Percentiles rank a stretch among this genome's conserved stretches.
Conservation (phyloP, 2,329 filamentous ascomycete species). For the Tolypocladium inflatum region DNA sequence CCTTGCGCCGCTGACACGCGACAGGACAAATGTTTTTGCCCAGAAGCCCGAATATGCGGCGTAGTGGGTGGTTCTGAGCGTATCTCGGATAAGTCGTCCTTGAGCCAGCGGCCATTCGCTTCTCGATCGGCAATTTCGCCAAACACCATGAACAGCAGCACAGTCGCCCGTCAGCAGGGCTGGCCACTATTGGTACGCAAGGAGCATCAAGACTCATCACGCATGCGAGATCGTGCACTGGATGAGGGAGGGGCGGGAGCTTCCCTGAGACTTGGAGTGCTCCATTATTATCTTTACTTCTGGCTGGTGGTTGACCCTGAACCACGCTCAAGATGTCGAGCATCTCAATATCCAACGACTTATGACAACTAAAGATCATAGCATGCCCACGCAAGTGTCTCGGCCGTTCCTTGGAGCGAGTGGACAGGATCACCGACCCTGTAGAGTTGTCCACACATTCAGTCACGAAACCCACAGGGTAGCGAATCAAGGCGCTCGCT, state of each 20-base stretch:
- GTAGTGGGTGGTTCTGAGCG: background rate
- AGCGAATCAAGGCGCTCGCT: conserved; percentile 3
- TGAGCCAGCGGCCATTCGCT: background rate
- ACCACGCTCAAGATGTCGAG: background rate
- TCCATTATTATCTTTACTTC: background rate
- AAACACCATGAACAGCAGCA: too few species aligned
- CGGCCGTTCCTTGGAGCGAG: background rate
- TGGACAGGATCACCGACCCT: background rate
- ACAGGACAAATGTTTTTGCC: conserved; percentile 1
- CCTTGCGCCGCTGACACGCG: background rate
- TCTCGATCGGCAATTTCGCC: too few species aligned
- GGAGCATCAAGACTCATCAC: too few species aligned
- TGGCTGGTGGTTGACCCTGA: background rate
- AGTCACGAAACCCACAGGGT: background rate
- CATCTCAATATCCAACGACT: background rate
- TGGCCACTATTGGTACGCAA: too few species aligned
- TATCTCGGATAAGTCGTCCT: too few species aligned
- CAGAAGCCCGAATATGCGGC: background rate
- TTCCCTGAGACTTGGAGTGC: too few species aligned
- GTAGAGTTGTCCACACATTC: background rate
- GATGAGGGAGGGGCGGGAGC: too few species aligned
- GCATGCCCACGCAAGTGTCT: background rate
- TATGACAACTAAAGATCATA: background rate
- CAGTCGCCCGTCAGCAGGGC: too few species aligned
- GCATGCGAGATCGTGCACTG: too few species aligned